phyloP scores from a whole-genome alignment of 306 rosid species.

The Heteromeles arbutifolia region DNA sequence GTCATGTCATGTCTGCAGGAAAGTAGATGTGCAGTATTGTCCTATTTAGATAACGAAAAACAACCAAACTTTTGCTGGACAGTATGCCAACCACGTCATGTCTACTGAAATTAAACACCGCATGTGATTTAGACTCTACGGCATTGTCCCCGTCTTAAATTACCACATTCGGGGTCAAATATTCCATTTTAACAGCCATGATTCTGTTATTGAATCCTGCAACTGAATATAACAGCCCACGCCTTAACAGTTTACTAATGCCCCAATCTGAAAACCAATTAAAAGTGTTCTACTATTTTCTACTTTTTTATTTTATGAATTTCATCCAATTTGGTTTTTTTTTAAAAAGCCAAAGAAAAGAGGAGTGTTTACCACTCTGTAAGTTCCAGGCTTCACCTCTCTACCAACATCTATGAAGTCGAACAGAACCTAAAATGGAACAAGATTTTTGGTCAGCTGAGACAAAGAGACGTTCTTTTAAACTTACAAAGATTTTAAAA shows the following conservation, averaged over 20 bases:
- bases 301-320: too few relatives aligned
- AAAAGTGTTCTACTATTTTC: not conserved
- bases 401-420: conserved; percentile 51
- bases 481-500: not conserved
- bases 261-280: not conserved
- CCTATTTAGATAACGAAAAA: too few relatives aligned
- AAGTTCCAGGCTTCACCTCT: conserved; percentile 53
- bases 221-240: not conserved
- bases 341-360: conserved; percentile 1
- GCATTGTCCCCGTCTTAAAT: not conserved
- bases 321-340: not conserved
- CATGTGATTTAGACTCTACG: not conserved
- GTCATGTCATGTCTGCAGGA: too few relatives aligned
- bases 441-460: conserved; percentile 21
- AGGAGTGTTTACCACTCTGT: conserved; percentile 60
- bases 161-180: too few relatives aligned
- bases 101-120: too few relatives aligned
- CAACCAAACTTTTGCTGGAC: too few relatives aligned
- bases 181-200: too few relatives aligned
- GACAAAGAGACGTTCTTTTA: not conserved
- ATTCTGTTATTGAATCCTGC: too few relatives aligned
- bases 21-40: too few relatives aligned
- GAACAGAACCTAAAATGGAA: conserved; percentile 49
- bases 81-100: not conserved
- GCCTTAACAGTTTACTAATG: not conserved